Conservation (phyloP, 257 asterid species). For the Solanum gandarillasii region DNA sequence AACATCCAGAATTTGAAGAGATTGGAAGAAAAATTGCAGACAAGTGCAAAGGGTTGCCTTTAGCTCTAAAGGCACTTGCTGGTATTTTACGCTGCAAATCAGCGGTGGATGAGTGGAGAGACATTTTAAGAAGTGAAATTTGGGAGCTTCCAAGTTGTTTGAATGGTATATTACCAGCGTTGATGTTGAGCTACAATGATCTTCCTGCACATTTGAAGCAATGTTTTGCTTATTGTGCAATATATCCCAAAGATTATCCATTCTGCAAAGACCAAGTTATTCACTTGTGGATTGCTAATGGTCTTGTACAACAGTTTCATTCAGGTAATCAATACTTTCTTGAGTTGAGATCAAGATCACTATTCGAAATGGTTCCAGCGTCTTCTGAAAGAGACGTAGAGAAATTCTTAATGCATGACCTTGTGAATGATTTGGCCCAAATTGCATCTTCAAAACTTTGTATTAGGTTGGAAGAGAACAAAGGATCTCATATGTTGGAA, state of each 20-base stretch:
- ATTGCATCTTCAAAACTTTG: neutral
- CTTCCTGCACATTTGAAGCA: neutral
- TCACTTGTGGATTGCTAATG: constrained; percentile 2
- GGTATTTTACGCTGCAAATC: neutral
- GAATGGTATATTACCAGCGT: neutral
- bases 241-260: constrained; percentile 3
- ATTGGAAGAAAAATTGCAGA: neutral
- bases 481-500: neutral
- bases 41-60: neutral
- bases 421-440: constrained; percentile 1
- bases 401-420: neutral
- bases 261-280: neutral
- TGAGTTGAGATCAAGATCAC: neutral
- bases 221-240: constrained; percentile 1
- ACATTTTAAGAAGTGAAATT: neutral
- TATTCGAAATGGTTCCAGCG: neutral
- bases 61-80: neutral
- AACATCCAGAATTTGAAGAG: neutral
- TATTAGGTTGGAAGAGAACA: neutral
- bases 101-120: neutral
- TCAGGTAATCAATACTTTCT: neutral
- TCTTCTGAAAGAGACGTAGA: neutral
- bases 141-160: neutral
- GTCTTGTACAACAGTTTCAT: neutral
- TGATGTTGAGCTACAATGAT: constrained; percentile 2